Evolutionary conservation across 2,329 filamentous ascomycete species (phyloP), one percentile per base, ranked within the genome.

Genomic region (Zymoseptoria passerinii): DNA sequence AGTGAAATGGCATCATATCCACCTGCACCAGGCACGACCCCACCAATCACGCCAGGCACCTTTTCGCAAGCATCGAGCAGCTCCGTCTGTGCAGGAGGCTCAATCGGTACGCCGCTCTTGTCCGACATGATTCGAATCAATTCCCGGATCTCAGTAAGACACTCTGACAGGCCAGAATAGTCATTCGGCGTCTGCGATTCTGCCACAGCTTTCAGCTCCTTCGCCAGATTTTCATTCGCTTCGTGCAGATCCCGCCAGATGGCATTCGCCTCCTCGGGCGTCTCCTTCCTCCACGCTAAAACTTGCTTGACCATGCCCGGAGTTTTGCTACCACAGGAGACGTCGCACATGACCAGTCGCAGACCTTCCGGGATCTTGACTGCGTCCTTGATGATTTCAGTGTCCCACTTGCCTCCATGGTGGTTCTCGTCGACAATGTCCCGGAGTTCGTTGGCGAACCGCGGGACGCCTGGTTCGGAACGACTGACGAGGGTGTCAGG

Each of bases 231-330:
- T 66, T 90, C 85, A 70, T 96, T 96, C 29, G 82, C 81, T 1
- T 71, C 73, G 72, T 97, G 90, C 59, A 99, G 75, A 1, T 82
- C 78, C 52, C 81, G 80, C 90, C 92, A 97, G 18, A 96, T 78
- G 61, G 73, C 68, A 61, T 83, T 82, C 1, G 91, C 86, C n/a
- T 80, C 82, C 2, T 80, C 79, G 0, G 79, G 75, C 19, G 90
- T 83, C 52, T 81, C 74, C 53, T 83, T 82, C 54, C 88, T 80
- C 94, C 94, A 99, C 29, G 82, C 81, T 2, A 97, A 80, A 13
- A 99, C 89, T 70, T 89, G 83, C 76, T 92, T 95, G 44, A 96
- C 94, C 94, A 99, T 97, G 13, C 90, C 83, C 0, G 95, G 92
- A 7, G 92, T 97, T 77, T 95, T 84, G 53, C 87, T 92, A 29